phyloP scores from a whole-genome alignment of 2,329 filamentous ascomycete species.

The Mycocentrospora acerina region DNA sequence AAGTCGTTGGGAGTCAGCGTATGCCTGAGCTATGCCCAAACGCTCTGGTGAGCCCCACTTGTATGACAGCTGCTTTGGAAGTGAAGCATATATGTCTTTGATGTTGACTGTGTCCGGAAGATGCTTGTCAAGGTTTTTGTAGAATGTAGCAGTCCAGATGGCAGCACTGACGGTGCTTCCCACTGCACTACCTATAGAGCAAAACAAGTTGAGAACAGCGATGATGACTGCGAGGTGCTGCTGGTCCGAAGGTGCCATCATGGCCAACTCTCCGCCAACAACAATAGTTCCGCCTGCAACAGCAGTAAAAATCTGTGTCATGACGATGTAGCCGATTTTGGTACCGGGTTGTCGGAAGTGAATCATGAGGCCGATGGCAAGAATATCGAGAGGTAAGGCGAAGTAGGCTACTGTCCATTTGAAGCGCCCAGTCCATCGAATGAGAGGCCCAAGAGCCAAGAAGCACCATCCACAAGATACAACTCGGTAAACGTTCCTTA shows the following conservation, averaged over 20 bases:
- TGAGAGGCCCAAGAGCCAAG: conserved; percentile 16
- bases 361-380: conserved; percentile 29
- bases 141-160: conserved; percentile 63
- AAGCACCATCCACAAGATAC: conserved; percentile 21
- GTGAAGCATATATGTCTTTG: conserved; percentile 50
- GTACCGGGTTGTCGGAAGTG: conserved; percentile 26
- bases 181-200: conserved; percentile 52
- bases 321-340: conserved; percentile 29
- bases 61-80: conserved; percentile 58
- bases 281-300: conserved; percentile 25
- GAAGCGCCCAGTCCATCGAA: conserved; percentile 19
- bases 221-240: conserved; percentile 20
- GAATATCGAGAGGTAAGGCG: conserved; percentile 21
- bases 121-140: conserved; percentile 46
- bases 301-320: conserved; percentile 31
- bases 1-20: conserved; percentile 27
- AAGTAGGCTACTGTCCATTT: conserved; percentile 19
- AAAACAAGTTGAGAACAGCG: conserved; percentile 58
- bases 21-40: conserved; percentile 34
- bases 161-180: conserved; percentile 58
- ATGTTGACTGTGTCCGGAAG: conserved; percentile 46
- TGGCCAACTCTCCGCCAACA: conserved; percentile 21
- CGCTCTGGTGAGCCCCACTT: conserved; percentile 51
- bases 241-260: conserved; percentile 19
- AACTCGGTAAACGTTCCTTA: conserved; percentile 37